A percentile compares a stretch with the other conserved stretches of the same genome.
Evolutionary conservation across 345 rosid genomes (phyloP).

Genomic region (Hibiscus tridactylites): DNA sequence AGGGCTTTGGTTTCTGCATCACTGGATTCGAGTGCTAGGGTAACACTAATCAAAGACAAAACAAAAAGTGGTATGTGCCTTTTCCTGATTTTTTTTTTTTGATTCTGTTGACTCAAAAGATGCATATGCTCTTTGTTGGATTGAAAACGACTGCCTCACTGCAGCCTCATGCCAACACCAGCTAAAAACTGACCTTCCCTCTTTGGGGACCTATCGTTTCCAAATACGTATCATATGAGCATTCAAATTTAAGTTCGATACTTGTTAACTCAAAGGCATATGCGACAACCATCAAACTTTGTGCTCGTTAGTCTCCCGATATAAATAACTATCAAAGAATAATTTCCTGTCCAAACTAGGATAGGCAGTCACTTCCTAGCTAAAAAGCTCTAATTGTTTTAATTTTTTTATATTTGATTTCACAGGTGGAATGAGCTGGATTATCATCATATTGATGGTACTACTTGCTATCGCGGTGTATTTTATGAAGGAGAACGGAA

Average conservation of each 20-base stretch:
- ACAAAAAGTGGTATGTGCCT: constrained; percentile 32
- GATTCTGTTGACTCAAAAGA: not conserved
- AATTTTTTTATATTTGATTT: not conserved
- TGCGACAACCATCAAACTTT: not conserved
- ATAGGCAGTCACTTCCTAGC: not conserved
- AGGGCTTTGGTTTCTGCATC: constrained; percentile 83
- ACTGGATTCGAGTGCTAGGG: constrained; percentile 85
- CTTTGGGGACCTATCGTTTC: not conserved
- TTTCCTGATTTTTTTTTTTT: not conserved
- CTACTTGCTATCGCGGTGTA: constrained; percentile 32
- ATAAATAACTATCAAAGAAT: too few relatives aligned
- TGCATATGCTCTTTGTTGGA: not conserved
- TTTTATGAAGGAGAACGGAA: constrained; percentile 26
- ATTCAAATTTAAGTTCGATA: not conserved
- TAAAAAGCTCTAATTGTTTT: not conserved
- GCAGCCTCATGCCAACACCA: not conserved
- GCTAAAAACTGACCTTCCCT: not conserved
- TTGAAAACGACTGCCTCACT: not conserved
- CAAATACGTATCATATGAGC: not conserved
- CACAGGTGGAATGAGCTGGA: constrained; percentile 40
- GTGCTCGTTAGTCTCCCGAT: not conserved
- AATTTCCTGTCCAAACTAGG: too few relatives aligned
- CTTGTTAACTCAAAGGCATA: not conserved
- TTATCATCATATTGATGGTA: constrained; percentile 23
- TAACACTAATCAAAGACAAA: constrained; percentile 46